Base-by-base conservation (phyloP, 2,329 filamentous ascomycete species). In the Leptographium lundbergii region DNA sequence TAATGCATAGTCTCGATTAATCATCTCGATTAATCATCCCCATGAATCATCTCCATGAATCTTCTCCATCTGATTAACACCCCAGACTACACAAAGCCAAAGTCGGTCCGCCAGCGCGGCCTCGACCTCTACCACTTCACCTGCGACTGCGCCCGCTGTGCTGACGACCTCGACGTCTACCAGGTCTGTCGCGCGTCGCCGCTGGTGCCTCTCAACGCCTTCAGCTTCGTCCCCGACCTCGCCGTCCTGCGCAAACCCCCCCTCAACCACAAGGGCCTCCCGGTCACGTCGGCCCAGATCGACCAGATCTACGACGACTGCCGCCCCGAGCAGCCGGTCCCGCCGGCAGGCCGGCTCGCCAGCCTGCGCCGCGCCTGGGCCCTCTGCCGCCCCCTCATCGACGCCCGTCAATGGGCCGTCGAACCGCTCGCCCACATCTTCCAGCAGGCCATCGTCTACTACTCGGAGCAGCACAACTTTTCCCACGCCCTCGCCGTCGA, bases 101-200 rank as follows among this genome's bases (percentile, higher is more conserved):
- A 73, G 29, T 61, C 69, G 2, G 70, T 70, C 50, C 74, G 81
- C 55, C 72, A 70, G 56, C 63, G 72, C 55, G 72, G 72, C 0
- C 70, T 84, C 6, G 65, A 67, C 27, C 69, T 73, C 13, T 84
- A 83, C 65, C 74, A 76, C 63, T 84, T 84, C 63, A 64, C 69
- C 9, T 84, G 81, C 64, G 62, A 59, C 24, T 84, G 81, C 60
- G 66, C 61, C 14, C 75, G 79, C 36, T 84, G 81, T 65, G 66
- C 65, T 13, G 68, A 74, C 17, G 73, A 84, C 63, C 69, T 83
- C 25, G 76, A 79, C 60, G 72, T 80, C 52, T 84, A 84, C 63
- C 72, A 81, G 60, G 75, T 78, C 36, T 78, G 74, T 66, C 69
- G 72, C 57, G 56, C 47, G 2, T 77, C 73, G 14, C 72, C 75